phyloP scores from a whole-genome alignment of 495 filamentous ascomycete species.

The Bacidia gigantensis region DNA sequence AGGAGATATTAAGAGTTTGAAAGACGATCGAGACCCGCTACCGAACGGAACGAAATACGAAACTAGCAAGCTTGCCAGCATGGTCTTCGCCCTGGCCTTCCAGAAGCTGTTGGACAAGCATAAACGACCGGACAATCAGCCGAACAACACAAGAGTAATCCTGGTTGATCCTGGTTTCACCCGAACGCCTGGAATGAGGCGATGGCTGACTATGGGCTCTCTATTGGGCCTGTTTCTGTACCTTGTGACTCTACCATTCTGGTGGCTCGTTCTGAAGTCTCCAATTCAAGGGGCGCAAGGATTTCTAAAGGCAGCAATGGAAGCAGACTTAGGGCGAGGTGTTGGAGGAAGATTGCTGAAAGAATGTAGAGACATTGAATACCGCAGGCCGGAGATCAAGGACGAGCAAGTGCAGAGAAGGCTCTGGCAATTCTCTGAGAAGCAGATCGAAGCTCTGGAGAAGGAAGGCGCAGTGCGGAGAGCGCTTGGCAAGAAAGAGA shows the following conservation, averaged over 20 bases:
- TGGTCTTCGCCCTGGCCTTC: constrained; percentile 74
- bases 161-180: constrained; percentile 74
- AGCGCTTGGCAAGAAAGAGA: constrained; percentile 54
- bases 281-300: constrained; percentile 72
- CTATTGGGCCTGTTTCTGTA: constrained; percentile 73
- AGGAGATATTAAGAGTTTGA: constrained; percentile 39
- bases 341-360: constrained; percentile 59
- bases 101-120: constrained; percentile 78
- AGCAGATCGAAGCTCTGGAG: constrained; percentile 68
- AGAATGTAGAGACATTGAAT: constrained; percentile 69
- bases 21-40: constrained; percentile 15
- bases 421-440: constrained; percentile 80
- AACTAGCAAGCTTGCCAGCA: constrained; percentile 77
- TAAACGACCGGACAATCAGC: constrained; percentile 65
- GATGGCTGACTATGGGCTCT: constrained; percentile 73
- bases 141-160: constrained; percentile 65
- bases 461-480: constrained; percentile 59
- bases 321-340: constrained; percentile 47
- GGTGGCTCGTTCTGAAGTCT: constrained; percentile 82
- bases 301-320: constrained; percentile 75
- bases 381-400: constrained; percentile 54
- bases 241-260: constrained; percentile 58
- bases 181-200: constrained; percentile 72
- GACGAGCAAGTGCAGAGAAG: constrained; percentile 66
- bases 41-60: constrained; percentile 45